Percentiles rank a stretch among this genome's conserved stretches.
These are phyloP conservation scores for Rosellinia necatrix DNA, from an alignment of 2,329 filamentous ascomycete species.

Conservation along the genomic window DNA sequence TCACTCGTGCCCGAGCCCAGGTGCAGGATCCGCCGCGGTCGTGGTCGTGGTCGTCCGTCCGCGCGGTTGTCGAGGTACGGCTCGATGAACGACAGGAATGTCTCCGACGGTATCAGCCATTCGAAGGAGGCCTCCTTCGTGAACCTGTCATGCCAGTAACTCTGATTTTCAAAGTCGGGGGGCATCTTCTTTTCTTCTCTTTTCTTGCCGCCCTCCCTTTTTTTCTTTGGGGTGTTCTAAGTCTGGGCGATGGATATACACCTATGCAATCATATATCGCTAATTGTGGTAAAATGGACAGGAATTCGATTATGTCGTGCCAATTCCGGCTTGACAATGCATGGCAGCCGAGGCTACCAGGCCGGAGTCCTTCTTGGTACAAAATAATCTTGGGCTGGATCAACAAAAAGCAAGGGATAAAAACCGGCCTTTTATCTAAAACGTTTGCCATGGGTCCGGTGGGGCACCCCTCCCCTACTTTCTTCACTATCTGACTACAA, in stretches of 20 bases:
- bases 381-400: neutral
- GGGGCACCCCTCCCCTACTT: constrained; percentile 5
- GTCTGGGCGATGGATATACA: no score
- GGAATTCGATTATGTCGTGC: neutral
- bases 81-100: constrained; percentile 47
- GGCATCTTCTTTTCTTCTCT: constrained; percentile 28
- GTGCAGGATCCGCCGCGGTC: constrained; percentile 48
- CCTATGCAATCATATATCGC: no score
- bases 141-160: constrained; percentile 56
- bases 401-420: neutral
- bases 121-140: constrained; percentile 51
- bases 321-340: neutral
- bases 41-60: no score
- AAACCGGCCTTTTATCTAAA: neutral
- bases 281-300: no score
- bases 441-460: constrained; percentile 8
- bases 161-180: constrained; percentile 52
- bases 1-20: constrained; percentile 57
- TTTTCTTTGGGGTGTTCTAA: no score
- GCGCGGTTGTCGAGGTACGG: no score
- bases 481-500: neutral
- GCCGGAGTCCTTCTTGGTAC: neutral
- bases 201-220: no score
- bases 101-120: constrained; percentile 50
- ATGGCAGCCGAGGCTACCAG: constrained; percentile 13